These are phyloP conservation scores for Podospora australis DNA, from an alignment of 495 filamentous ascomycete species.

Conservation along the genomic window DNA sequence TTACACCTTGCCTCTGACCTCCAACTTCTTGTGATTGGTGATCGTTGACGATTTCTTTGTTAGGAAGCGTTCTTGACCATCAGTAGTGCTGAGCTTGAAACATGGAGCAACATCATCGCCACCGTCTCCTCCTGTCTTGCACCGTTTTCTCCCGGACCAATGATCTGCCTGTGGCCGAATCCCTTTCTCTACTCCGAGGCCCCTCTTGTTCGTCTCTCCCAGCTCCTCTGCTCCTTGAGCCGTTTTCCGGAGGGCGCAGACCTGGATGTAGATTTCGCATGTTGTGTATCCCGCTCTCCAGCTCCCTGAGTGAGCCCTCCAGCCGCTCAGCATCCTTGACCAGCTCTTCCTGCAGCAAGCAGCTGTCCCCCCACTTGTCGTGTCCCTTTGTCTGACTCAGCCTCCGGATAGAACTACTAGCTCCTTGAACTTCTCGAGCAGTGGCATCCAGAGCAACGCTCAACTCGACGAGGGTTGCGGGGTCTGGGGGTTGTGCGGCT, in stretches of 20 bases:
- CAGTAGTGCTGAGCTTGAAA: too few species aligned
- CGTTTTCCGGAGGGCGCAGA: not conserved
- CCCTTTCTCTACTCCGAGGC: too few species aligned
- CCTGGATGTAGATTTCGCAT: slow-evolving; percentile 24
- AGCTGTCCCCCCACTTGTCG: slow-evolving; percentile 18
- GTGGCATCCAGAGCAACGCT: slow-evolving; percentile 18
- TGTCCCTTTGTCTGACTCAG: slow-evolving; percentile 1
- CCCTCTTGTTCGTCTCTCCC: not conserved
- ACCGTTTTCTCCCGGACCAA: too few species aligned
- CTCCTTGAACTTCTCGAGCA: slow-evolving; percentile 15
- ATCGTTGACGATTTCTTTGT: too few species aligned
- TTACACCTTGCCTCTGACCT: too few species aligned
- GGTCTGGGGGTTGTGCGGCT: not conserved
- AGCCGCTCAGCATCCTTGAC: slow-evolving; percentile 17
- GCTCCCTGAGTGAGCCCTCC: slow-evolving; percentile 8
- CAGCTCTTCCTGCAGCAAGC: slow-evolving; percentile 16
- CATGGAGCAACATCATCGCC: too few species aligned
- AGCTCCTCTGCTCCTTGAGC: not conserved
- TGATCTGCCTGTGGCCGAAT: too few species aligned
- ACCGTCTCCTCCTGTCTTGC: too few species aligned
- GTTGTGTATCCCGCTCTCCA: slow-evolving; percentile 21
- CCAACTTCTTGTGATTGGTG: too few species aligned
- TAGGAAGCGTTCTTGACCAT: too few species aligned
- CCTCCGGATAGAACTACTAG: slow-evolving; percentile 10
- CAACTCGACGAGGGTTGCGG: slow-evolving; percentile 12